phyloP scores from a whole-genome alignment of 2,329 filamentous ascomycete genomes.

The Periconia digitata region DNA sequence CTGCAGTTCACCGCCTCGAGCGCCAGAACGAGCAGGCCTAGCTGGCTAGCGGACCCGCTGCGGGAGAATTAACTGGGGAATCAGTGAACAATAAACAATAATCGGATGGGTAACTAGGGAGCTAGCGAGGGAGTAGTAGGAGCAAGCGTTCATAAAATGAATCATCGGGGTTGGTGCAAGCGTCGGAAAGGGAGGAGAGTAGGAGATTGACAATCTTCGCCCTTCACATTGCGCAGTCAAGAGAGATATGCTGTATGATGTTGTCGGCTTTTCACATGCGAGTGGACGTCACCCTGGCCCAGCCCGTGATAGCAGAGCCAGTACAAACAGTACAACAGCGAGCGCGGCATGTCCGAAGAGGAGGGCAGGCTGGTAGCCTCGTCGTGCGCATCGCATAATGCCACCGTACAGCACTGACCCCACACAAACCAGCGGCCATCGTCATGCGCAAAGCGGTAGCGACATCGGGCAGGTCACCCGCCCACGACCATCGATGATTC shows the following conservation, averaged over 20 bases:
- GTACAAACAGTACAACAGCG: conserved; percentile 2
- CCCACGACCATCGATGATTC: too few species aligned
- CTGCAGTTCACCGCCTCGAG: conserved; percentile 24
- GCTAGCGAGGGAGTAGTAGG: conserved; percentile 13
- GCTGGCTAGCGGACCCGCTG: conserved; percentile 15
- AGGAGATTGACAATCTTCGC: background rate
- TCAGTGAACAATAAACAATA: background rate
- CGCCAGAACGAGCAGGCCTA: too few species aligned
- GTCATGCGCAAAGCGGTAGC: conserved; percentile 27
- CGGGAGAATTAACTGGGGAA: conserved; percentile 9
- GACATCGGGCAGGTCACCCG: conserved; percentile 30
- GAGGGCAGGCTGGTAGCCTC: conserved; percentile 34
- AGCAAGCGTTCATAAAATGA: background rate
- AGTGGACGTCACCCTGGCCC: conserved; percentile 4
- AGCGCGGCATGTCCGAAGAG: conserved; percentile 23
- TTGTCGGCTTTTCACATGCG: conserved; percentile 30
- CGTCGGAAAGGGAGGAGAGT: background rate
- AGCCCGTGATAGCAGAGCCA: conserved; percentile 2
- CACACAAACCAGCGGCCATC: too few species aligned
- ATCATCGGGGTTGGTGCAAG: background rate
- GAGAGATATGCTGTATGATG: conserved; percentile 21
- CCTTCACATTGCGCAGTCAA: conserved; percentile 26
- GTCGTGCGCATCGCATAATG: conserved; percentile 24
- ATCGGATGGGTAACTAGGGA: conserved; percentile 4
- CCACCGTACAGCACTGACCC: conserved; percentile 23